These are phyloP conservation scores for Gossypium davidsonii DNA, from an alignment of 441 rosid species.

Conservation along the genomic window DNA sequence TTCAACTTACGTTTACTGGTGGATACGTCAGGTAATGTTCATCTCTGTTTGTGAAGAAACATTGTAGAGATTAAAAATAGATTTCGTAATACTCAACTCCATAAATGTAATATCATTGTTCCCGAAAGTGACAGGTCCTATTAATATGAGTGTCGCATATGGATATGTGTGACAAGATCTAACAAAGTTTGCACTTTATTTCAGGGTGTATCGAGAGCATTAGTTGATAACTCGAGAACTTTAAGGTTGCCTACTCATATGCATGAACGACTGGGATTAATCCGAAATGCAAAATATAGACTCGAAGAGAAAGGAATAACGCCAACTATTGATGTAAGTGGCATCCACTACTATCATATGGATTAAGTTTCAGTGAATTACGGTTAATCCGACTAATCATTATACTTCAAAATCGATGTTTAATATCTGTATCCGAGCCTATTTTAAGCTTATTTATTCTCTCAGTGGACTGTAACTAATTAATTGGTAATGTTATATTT, in stretches of 20 bases:
- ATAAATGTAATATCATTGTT: not conserved
- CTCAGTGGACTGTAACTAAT: not conserved
- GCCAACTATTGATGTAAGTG: constrained; percentile 87
- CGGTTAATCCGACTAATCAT: not conserved
- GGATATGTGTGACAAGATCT: not conserved
- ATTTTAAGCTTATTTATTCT: not conserved
- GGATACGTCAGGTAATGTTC: constrained; percentile 86
- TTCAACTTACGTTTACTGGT: constrained; percentile 97
- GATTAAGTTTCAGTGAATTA: not conserved
- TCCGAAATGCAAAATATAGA: constrained; percentile 75
- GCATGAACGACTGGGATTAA: constrained; percentile 76
- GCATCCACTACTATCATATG: not conserved
- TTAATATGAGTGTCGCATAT: not conserved
- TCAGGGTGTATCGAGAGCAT: constrained; percentile 90
- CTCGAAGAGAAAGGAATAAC: constrained; percentile 77
- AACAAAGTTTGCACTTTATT: constrained; percentile 7
- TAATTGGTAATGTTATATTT: constrained; percentile 13
- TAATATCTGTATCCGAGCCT: not conserved
- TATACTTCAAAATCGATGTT: not conserved
- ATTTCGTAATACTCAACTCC: not conserved
- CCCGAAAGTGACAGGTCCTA: not conserved
- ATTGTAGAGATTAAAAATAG: not conserved
- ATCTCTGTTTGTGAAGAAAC: not conserved
- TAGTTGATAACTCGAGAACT: constrained; percentile 75
- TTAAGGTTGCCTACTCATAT: constrained; percentile 79